These are phyloP conservation scores for Smittium culicis DNA, from an alignment of 371 early-diverging fungal genomes.

Conservation along the genomic window DNA sequence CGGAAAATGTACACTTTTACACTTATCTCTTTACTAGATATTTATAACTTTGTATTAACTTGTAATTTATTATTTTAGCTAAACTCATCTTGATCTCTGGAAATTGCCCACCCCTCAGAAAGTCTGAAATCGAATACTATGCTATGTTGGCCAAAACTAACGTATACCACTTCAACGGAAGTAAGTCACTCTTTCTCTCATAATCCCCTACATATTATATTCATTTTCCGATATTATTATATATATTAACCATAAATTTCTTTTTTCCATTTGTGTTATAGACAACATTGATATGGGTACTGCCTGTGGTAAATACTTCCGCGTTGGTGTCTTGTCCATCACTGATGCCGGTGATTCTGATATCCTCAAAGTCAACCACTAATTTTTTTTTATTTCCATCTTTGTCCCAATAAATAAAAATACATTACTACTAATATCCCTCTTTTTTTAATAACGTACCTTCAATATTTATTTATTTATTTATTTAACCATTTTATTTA, in stretches of 20 bases:
- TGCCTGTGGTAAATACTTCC: slow-evolving; percentile 99
- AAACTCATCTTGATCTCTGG: slow-evolving; percentile 95
- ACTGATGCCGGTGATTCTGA: slow-evolving; percentile 96
- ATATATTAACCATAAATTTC: slow-evolving; percentile 1
- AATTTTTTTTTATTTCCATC: slow-evolving; percentile 2
- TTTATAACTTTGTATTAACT: slow-evolving; percentile 11
- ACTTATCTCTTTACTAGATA: background rate
- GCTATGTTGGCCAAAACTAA: slow-evolving; percentile 99
- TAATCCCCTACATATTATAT: slow-evolving; percentile 19
- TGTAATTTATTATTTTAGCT: slow-evolving; percentile 44
- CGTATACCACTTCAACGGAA: slow-evolving; percentile 91
- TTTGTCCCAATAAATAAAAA: background rate
- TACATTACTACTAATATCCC: background rate
- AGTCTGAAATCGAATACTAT: slow-evolving; percentile 99
- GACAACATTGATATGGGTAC: slow-evolving; percentile 98
- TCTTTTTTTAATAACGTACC: background rate
- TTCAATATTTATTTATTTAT: background rate
- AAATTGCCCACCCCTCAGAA: slow-evolving; percentile 97
- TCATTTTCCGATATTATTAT: background rate
- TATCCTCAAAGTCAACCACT: slow-evolving; percentile 42
- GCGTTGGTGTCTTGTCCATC: slow-evolving; percentile 90
- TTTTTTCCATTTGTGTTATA: slow-evolving; percentile 13
- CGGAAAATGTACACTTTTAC: slow-evolving; percentile 68
- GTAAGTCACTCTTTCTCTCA: slow-evolving; percentile 42
- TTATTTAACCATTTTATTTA: no score